These are phyloP conservation scores for Leccinum longicurvipes DNA, from an alignment of 768 basidiomycete species.

Conservation along the genomic window DNA sequence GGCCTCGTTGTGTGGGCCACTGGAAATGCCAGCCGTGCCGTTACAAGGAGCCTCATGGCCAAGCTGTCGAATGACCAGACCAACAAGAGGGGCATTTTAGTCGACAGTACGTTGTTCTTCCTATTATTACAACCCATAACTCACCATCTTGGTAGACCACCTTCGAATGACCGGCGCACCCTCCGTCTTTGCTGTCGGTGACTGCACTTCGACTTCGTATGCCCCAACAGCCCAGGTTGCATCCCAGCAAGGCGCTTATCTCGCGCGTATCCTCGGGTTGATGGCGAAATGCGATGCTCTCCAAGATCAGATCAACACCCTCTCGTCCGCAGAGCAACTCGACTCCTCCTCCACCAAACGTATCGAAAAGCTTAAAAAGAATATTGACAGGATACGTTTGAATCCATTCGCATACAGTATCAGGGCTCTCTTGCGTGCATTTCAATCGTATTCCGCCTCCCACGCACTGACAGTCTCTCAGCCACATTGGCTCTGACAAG, in stretches of 20 bases:
- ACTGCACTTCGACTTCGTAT: constrained; percentile 90
- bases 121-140: neutral
- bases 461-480: constrained; percentile 19
- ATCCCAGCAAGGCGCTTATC: constrained; percentile 89
- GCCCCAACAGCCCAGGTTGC: constrained; percentile 98
- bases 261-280: constrained; percentile 77
- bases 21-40: constrained; percentile 51
- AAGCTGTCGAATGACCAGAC: constrained; percentile 75
- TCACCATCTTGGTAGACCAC: constrained; percentile 47
- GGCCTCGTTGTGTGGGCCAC: constrained; percentile 95
- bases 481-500: constrained; percentile 93
- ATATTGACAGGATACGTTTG: constrained; percentile 69
- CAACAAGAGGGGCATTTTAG: constrained; percentile 81
- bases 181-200: constrained; percentile 85
- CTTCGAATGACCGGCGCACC: constrained; percentile 77
- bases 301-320: constrained; percentile 38
- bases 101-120: constrained; percentile 63
- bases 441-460: neutral
- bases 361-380: constrained; percentile 56
- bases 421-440: constrained; percentile 87
- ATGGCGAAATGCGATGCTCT: constrained; percentile 72
- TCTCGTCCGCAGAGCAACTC: constrained; percentile 18
- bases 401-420: constrained; percentile 93
- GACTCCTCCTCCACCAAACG: constrained; percentile 45
- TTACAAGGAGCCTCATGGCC: constrained; percentile 64